Evolutionary conservation across 2,329 filamentous ascomycete species (phyloP), one percentile per base, ranked within the genome.

Genomic region (Fusarium avenaceum): DNA sequence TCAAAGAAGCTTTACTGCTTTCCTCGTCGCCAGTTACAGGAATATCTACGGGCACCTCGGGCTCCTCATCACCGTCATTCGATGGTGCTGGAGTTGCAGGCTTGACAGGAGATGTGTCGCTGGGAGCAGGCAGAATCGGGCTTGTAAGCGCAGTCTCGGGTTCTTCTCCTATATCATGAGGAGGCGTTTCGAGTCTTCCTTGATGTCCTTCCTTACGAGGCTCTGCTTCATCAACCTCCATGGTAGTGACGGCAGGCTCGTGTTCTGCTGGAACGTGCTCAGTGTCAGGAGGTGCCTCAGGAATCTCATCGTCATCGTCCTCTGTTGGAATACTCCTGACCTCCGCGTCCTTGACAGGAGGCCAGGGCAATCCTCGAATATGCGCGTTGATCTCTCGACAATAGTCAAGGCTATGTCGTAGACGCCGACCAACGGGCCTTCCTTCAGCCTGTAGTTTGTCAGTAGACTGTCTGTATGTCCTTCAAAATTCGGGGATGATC

Each of bases 351-450:
- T 67, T 57, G 2, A 58, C 56, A 1, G 74, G 69, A 15, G 72
- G 73, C 72, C 72, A 77, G 7, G 72, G 62, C 3, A 78, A 51
- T 2, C 76, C 75, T 30, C 75, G 65, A 14, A 77, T 39, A 30
- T 74, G 55, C 26, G 76, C 76, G 43, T 81, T 81, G 32, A 77
- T 52, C 47, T 79, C 70, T 13, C 75, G 63, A 38, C 79, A 79
- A 43, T 75, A 75, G 13, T 80, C 75, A 38, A 77, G 74, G 17
- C 70, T 66, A 45, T 77, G 76, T 3, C 75, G 67, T 7, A 80
- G 74, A 13, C 76, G 71, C 1, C 76, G 70, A 10, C 81, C 80
- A 9, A 81, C 69, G 1, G 81, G 77, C 52, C 79, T 81, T 1
- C 80, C 80, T 1, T 76, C 75, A 8, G 65, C 71, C 80, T 82